Evolutionary conservation across 768 basidiomycete genomes (phyloP), one percentile per base, ranked within the genome.

Genomic region (Cyathus striatus): DNA sequence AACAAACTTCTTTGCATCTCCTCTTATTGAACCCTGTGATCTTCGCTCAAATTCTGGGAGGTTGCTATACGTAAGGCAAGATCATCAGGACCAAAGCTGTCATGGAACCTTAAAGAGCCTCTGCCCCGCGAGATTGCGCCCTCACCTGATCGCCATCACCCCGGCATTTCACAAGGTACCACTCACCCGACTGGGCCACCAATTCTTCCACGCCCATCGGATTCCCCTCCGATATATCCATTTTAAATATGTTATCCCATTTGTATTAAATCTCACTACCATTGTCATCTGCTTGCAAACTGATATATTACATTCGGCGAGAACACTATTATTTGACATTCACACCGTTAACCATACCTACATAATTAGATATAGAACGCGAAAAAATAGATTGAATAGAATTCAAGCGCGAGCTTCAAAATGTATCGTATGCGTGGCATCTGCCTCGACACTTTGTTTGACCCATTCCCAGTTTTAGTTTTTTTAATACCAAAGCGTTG

Each of bases 1-100:
- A 0, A 81, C 81, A 41, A 79, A 83, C 53, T 81, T 81, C 57
- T 83, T 83, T 12, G 81, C 81, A 62, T 83, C 81, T 20, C 81
- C 81, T 45, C 81, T 64, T 27, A 81, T 71, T 24, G 78, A 70
- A 3, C 78, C 79, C 39, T 76, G 70, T 4, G 79, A 75, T 40
- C 79, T 57, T 23, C 75, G 62, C 59, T 83, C 81, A 51, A 79
- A 83, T 43, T 81, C 80, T 42, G 64, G 57, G 10, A 76, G 65
- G 51, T 72, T 63, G 56, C 72, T 75, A 50, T 20, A 43, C 23
- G 45, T 38, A 41, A 38, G 47, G 40, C 25, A 50, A 41, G 14
- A 26, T 12, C 35, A 36, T 36, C 18, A 24, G 23, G 27, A 39
- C 35, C n/a, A n/a, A n/a, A 40, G 24, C 13, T 9, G 18, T 13